phyloP scores from a whole-genome alignment of 169 alveolate genomes.

The Plasmodium coatneyi region DNA sequence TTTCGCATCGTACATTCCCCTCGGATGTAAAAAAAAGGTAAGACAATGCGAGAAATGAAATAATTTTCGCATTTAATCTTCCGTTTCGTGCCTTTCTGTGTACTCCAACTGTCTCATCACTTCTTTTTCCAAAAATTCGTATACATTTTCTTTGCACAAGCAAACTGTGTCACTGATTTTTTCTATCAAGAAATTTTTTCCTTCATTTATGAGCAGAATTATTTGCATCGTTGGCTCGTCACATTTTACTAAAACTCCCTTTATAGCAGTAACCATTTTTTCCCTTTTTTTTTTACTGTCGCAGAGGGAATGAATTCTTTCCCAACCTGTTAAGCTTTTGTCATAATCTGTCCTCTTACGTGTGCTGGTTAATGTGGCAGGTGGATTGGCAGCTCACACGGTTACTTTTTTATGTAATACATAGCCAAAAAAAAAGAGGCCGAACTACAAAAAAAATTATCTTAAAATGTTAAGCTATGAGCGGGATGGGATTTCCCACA shows the following conservation, averaged over 20 bases:
- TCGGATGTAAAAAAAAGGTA: constrained; percentile 8
- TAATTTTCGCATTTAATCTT: constrained; percentile 14
- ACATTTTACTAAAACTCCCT: constrained; percentile 76
- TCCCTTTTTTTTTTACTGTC: not conserved
- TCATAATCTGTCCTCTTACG: not conserved
- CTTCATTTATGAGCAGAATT: constrained; percentile 82
- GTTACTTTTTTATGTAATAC: not conserved
- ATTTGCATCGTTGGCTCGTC: constrained; percentile 88
- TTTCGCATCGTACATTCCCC: not conserved
- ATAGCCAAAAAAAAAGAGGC: not conserved
- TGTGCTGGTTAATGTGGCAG: not conserved
- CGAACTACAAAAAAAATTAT: not conserved
- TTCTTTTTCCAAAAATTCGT: constrained; percentile 78
- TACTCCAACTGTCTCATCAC: constrained; percentile 63
- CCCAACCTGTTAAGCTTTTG: constrained; percentile 1
- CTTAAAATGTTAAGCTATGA: not conserved
- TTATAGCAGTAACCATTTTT: constrained; percentile 74
- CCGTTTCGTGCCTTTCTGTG: constrained; percentile 72
- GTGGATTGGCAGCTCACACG: not conserved
- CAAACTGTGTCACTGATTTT: constrained; percentile 86
- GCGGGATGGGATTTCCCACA: not conserved
- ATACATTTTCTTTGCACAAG: constrained; percentile 82
- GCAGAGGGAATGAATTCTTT: not conserved
- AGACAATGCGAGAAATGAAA: constrained; percentile 48
- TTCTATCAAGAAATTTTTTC: constrained; percentile 83